A percentile compares a stretch with the other conserved stretches of the same genome.
These are phyloP conservation scores for Trichoderma sp. DNA, from an alignment of 2,329 filamentous ascomycete species.

Conservation along the genomic window DNA sequence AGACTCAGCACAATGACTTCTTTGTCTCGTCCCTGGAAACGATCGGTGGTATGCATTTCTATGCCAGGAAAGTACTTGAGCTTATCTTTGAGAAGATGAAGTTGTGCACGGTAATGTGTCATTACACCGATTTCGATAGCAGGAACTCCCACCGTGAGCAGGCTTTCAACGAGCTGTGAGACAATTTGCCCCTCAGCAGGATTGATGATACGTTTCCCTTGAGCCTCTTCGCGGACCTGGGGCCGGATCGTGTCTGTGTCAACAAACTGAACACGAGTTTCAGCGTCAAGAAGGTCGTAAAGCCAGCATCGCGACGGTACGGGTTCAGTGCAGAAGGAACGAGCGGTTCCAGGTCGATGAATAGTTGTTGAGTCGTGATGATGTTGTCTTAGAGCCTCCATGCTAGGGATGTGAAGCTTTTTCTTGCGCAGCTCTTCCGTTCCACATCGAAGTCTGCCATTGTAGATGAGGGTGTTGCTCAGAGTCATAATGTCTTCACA, in stretches of 20 bases:
- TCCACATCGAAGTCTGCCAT: constrained; percentile 87
- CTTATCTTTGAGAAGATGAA: constrained; percentile 75
- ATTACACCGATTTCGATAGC: constrained; percentile 85
- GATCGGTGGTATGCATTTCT: constrained; percentile 96
- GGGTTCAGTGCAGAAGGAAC: constrained; percentile 58
- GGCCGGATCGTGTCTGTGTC: constrained; percentile 79
- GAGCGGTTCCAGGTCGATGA: constrained; percentile 43
- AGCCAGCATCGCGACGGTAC: constrained; percentile 70
- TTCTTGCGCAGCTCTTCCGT: constrained; percentile 71
- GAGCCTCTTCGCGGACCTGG: constrained; percentile 67
- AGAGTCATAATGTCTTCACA: constrained; percentile 95
- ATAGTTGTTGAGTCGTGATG: constrained; percentile 56
- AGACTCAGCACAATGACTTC: constrained; percentile 86
- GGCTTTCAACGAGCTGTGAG: constrained; percentile 75
- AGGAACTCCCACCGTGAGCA: constrained; percentile 75
- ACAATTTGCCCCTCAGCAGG: constrained; percentile 76
- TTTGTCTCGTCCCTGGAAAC: constrained; percentile 95
- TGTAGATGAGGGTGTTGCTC: constrained; percentile 90
- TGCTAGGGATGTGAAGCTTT: constrained; percentile 67
- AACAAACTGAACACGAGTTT: constrained; percentile 77
- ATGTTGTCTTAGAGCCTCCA: constrained; percentile 59
- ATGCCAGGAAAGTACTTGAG: constrained; percentile 65
- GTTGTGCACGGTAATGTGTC: constrained; percentile 92
- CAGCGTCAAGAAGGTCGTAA: constrained; percentile 66
- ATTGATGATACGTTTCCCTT: constrained; percentile 87